Evolutionary conservation across 257 asterid genomes (phyloP).

Genomic region (Fraxinus americana): DNA sequence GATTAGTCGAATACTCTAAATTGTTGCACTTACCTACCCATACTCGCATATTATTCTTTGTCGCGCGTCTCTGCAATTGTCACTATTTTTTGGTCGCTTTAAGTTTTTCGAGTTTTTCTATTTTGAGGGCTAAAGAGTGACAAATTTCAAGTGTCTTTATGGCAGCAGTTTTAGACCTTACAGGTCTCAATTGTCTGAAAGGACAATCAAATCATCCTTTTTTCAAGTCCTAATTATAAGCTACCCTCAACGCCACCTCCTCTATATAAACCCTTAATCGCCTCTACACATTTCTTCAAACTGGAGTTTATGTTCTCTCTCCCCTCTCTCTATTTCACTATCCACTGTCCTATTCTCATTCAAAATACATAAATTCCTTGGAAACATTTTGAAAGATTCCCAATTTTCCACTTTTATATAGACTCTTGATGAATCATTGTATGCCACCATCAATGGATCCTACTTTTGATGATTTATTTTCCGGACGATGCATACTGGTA

Average conservation of each 20-base stretch:
- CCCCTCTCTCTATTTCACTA: constrained; percentile 28
- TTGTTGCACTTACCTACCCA: no score
- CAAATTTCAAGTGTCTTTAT: no score
- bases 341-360: constrained; percentile 27
- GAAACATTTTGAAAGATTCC: background rate
- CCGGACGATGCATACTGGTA: constrained; percentile 75
- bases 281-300: constrained; percentile 64
- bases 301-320: constrained; percentile 20
- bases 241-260: constrained; percentile 34
- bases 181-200: background rate
- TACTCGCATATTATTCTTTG: no score
- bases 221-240: background rate
- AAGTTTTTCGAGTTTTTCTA: no score
- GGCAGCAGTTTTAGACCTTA: background rate
- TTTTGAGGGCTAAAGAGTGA: no score
- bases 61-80: no score
- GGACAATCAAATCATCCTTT: background rate
- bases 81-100: no score
- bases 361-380: background rate
- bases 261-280: constrained; percentile 77
- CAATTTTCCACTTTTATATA: background rate
- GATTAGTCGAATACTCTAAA: no score
- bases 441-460: constrained; percentile 35
- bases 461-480: constrained; percentile 45
- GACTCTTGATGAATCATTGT: constrained; percentile 46